phyloP scores from a whole-genome alignment of 306 rosid genomes.

The Nissolia schottii region DNA sequence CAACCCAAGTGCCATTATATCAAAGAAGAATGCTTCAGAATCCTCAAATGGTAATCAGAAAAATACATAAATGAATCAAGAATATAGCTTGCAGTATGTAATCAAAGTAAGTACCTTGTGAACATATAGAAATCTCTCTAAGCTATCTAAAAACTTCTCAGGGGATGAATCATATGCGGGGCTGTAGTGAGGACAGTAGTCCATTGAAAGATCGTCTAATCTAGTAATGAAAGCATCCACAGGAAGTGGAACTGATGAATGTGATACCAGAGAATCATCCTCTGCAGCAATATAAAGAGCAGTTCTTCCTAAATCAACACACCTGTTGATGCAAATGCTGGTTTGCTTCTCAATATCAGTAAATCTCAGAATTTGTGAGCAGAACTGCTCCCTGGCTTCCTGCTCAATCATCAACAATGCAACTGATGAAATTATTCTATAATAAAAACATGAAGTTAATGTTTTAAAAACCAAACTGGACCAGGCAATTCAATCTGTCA shows the following conservation, averaged over 20 bases:
- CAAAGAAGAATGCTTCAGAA: neutral
- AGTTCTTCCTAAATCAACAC: slow-evolving; percentile 76
- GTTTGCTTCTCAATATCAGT: slow-evolving; percentile 70
- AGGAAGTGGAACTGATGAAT: slow-evolving; percentile 92
- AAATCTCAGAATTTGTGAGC: slow-evolving; percentile 59
- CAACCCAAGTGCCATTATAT: neutral
- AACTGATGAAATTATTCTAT: neutral
- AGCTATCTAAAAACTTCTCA: slow-evolving; percentile 60
- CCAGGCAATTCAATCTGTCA: neutral
- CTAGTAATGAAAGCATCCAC: slow-evolving; percentile 71
- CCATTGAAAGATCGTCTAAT: slow-evolving; percentile 82
- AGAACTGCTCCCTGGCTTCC: slow-evolving; percentile 84
- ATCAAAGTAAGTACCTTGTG: slow-evolving; percentile 46
- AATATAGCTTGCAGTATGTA: neutral
- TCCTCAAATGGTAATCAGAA: neutral
- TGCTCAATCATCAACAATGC: slow-evolving; percentile 31
- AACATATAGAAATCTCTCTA: slow-evolving; percentile 69
- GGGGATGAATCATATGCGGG: slow-evolving; percentile 60
- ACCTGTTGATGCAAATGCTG: slow-evolving; percentile 75
- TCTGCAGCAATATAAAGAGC: slow-evolving; percentile 86
- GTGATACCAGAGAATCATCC: slow-evolving; percentile 92
- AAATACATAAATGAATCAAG: neutral
- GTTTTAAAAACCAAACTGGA: neutral
- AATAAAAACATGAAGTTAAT: neutral
- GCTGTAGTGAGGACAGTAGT: slow-evolving; percentile 65